Conservation (phyloP, 129 eudicot species). For the Flaveria trinervia region DNA sequence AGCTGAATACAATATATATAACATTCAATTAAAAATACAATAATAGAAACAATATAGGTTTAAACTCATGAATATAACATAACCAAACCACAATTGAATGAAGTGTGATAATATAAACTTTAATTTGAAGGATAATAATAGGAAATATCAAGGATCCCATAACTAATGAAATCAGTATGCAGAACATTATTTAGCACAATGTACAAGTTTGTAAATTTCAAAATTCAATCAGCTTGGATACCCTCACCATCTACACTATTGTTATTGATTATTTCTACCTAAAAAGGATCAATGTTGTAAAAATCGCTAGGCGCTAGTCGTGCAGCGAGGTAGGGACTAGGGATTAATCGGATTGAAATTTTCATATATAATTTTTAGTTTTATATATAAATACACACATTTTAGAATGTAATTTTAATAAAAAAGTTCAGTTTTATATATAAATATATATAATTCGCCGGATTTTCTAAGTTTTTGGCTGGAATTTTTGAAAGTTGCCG, state of each 20-base stretch:
- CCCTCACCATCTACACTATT: background rate
- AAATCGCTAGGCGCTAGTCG: too few relatives aligned
- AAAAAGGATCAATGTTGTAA: background rate
- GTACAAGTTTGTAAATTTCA: background rate
- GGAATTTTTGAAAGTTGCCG: too few relatives aligned
- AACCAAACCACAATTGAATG: background rate
- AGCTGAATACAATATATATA: background rate
- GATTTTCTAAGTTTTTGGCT: too few relatives aligned
- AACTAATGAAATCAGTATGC: background rate
- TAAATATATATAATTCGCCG: too few relatives aligned
- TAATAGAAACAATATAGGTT: background rate
- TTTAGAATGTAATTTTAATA: too few relatives aligned
- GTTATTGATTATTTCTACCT: conserved; percentile 5
- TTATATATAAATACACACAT: too few relatives aligned
- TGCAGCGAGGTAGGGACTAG: too few relatives aligned
- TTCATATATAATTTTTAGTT: too few relatives aligned
- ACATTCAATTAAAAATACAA: background rate
- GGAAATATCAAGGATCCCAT: conserved; percentile 3
- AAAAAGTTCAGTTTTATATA: too few relatives aligned
- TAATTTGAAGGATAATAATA: background rate
- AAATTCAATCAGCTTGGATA: background rate
- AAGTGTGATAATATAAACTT: background rate
- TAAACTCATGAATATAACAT: background rate
- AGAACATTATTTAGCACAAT: background rate
- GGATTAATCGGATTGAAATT: too few relatives aligned